Base-by-base conservation (phyloP, 768 basidiomycete species). In the Nidularia pulvinata region DNA sequence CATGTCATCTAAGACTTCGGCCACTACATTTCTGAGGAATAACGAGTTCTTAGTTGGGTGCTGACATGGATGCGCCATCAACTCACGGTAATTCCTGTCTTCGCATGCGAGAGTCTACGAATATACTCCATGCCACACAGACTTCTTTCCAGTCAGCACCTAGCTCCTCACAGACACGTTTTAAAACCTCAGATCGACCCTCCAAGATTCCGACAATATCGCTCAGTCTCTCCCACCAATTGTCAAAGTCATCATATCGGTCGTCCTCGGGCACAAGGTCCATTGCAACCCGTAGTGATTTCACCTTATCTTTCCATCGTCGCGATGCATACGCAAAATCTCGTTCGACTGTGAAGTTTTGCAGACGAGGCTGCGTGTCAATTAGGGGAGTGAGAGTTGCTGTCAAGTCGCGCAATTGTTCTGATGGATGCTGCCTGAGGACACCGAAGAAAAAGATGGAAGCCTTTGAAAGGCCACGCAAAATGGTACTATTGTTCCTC, bases 141-240 rank as follows among this genome's bases (percentile, higher is more conserved):
- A 89, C 87, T 62, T 97, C 95, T 63, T 91, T 91, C 96, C 96
- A 99, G 61, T 93, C 91, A 2, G 82, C 83, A 43, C 85, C 90
- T 2, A 90, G 77, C 52, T 95, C 93, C 46, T 81, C 78, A 56
- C 89, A 88, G 6, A 92, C 83, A 16, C 84, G 82, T 59, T 88
- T 80, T 2, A 98, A 72, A 30, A 87, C 78, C 13, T 89, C 84
- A 16, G 77, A 73, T 11, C 91, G 81, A 3, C 96, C 96, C 65
- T 93, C 89, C 55, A 98, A 71, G 47, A 93, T 80, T n/a, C 85
- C 86, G 13, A 91, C 78, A 35, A 93, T 82, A 59, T 92, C 88
- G 59, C 89, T 88, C 46, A 92, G 63, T 33, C 81, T 75, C 52
- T 88, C 86, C 89, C 90, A 91, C 91, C 91, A 93, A 60, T 91